Base-by-base conservation (phyloP, 2,329 filamentous ascomycete species). In the Neocatenulostroma microsporum region DNA sequence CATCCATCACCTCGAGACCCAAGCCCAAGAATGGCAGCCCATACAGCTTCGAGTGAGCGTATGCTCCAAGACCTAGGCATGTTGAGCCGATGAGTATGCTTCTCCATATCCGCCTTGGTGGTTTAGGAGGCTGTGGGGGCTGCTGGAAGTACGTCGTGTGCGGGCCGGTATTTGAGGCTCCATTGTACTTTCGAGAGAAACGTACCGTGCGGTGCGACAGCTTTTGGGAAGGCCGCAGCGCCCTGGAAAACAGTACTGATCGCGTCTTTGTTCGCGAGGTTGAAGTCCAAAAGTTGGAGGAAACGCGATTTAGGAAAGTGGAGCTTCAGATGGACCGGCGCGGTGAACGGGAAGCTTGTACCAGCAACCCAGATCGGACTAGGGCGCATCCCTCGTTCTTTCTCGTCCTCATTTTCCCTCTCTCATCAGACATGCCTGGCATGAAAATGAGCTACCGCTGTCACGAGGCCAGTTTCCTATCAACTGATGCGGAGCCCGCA, bases 121-220 rank as follows among this genome's bases (percentile, higher is more conserved):
- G 43, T 26, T 46, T 45, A 2, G 45, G 45, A 10, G 42, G 45
- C 35, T 40, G 36, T 26, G 44, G 49, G 14, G 53, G 53, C 32
- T 43, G 46, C 23, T 56, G 50, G 30, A 57, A 57, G 36, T 57
- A 57, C 5, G 54, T 57, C 15, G 46, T 52, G 17, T 53, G 51
- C 7, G 44, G 31, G 17, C 30, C 30, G 12, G 45, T 20, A 30
- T 44, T 41, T 39, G 44, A 8, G 36, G 34, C n/a, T 29, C 41
- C 40, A 27, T 50, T 48, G 41, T 46, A 47, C 18, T 38, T 43
- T 30, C 49, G 44, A 5, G 42, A 40, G 42, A 46, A 45, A 10
- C 46, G 43, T 4, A 28, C 36, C 12, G 29, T 46, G 32, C 41
- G 37, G 13, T 34, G 31, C n/a, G 28, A 18, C 12, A 32, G 25